These are phyloP conservation scores for Cordyceps militaris DNA, from an alignment of 2,329 filamentous ascomycete species.

Conservation along the genomic window DNA sequence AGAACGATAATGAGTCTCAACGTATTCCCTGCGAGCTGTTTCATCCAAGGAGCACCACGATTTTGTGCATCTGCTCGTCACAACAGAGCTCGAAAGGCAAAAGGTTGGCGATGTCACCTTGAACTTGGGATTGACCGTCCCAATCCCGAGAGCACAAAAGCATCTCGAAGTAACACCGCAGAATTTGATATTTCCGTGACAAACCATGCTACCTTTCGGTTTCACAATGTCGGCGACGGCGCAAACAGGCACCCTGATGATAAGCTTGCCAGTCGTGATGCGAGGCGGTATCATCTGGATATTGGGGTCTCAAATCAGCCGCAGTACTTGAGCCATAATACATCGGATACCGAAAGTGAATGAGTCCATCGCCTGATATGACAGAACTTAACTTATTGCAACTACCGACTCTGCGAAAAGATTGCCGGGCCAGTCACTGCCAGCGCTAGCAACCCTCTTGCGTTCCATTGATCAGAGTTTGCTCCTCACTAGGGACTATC, in stretches of 20 bases:
- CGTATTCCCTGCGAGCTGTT: neutral
- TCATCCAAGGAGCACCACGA: neutral
- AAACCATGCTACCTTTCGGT: neutral
- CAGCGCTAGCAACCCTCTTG: neutral
- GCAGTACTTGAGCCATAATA: too few relatives aligned
- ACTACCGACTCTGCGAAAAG: neutral
- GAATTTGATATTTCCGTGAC: neutral
- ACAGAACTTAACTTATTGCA: neutral
- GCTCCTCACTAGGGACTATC: neutral
- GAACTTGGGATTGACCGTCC: neutral
- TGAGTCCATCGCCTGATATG: neutral
- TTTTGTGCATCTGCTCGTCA: neutral
- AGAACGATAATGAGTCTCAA: neutral
- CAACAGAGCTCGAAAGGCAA: neutral
- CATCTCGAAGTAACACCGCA: neutral
- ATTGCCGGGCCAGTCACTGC: neutral
- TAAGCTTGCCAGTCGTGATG: neutral
- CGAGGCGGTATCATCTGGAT: neutral
- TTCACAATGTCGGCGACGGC: neutral
- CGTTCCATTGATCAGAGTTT: slow-evolving; percentile 3
- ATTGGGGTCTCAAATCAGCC: neutral
- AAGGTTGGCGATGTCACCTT: neutral
- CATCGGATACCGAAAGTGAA: too few relatives aligned
- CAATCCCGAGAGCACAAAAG: neutral
- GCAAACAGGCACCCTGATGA: slow-evolving; percentile 3